Evolutionary conservation across 108 stramenopile genomes (phyloP).

Genomic region (Stephanodiscus triporus): DNA sequence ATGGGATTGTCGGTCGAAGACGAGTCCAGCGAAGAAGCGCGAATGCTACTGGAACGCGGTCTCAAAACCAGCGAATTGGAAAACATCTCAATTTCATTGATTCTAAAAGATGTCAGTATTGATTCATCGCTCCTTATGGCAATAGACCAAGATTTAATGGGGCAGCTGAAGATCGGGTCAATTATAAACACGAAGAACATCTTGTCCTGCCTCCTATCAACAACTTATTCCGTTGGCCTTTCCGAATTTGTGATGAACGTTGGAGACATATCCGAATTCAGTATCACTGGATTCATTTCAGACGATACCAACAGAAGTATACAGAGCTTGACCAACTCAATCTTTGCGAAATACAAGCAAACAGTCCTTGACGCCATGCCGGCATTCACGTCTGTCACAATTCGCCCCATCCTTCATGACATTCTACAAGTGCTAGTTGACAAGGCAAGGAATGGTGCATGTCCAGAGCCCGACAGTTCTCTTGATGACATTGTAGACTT

Average conservation of each 20-base stretch:
- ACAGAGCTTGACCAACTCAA: conserved; percentile 31
- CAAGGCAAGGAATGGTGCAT: conserved; percentile 23
- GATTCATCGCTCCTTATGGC: conserved; percentile 59
- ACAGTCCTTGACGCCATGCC: conserved; percentile 42
- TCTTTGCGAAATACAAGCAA: conserved; percentile 43
- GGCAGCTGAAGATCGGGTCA: conserved; percentile 47
- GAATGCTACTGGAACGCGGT: conserved; percentile 2
- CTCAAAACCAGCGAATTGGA: conserved; percentile 30
- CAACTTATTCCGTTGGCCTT: conserved; percentile 38
- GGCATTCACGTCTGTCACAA: conserved; percentile 28
- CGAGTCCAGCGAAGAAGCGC: conserved; percentile 6
- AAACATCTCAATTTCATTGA: conserved; percentile 48
- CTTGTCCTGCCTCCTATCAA: conserved; percentile 40
- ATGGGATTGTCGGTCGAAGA: conserved; percentile 52
- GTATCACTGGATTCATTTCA: conserved; percentile 46
- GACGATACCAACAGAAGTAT: conserved; percentile 33
- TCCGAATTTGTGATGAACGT: conserved; percentile 43
- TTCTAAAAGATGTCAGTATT: conserved; percentile 51
- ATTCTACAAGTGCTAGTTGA: conserved; percentile 42
- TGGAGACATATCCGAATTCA: conserved; percentile 45
- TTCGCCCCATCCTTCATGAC: conserved; percentile 45
- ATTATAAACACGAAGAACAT: conserved; percentile 42
- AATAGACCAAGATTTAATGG: conserved; percentile 51
- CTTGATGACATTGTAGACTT: conserved; percentile 42
- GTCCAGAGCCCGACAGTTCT: conserved; percentile 25